phyloP scores from a whole-genome alignment of 345 rosid species.

The Noccaea caerulescens region DNA sequence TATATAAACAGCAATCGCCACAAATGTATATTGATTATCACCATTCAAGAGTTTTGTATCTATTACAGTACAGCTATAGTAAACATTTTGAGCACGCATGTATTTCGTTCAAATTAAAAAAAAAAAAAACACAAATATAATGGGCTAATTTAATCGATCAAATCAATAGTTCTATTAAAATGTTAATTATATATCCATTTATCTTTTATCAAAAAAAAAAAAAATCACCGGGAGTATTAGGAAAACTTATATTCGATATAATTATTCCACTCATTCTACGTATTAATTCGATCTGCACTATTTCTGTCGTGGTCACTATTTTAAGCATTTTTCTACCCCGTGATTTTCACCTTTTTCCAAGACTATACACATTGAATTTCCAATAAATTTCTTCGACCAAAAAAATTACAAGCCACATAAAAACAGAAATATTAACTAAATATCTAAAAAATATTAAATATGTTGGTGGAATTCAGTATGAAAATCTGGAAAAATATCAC shows the following conservation, averaged over 20 bases:
- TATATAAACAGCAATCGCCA: not conserved
- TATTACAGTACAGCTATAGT: not conserved
- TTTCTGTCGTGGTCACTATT: not conserved
- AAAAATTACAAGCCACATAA: not conserved
- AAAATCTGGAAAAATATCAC: not conserved
- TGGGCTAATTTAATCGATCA: not conserved
- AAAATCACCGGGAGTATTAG: too few relatives aligned
- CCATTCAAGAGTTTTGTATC: slow-evolving; percentile 18
- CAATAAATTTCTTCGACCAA: not conserved
- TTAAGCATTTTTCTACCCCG: not conserved
- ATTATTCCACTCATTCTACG: not conserved
- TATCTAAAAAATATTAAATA: too few relatives aligned
- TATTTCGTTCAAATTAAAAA: not conserved
- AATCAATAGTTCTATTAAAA: too few relatives aligned
- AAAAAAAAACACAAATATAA: not conserved
- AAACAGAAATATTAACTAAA: too few relatives aligned
- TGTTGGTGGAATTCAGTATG: not conserved
- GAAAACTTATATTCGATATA: not conserved
- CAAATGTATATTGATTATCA: slow-evolving; percentile 10
- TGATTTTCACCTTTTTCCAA: not conserved
- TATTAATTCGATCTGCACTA: not conserved
- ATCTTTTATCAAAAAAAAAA: too few relatives aligned
- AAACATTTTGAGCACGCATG: not conserved
- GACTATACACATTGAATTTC: not conserved
- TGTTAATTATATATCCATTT: too few relatives aligned